Base-by-base conservation (phyloP, 176 grass and related monocot species). In the Oropetium thomaeum region DNA sequence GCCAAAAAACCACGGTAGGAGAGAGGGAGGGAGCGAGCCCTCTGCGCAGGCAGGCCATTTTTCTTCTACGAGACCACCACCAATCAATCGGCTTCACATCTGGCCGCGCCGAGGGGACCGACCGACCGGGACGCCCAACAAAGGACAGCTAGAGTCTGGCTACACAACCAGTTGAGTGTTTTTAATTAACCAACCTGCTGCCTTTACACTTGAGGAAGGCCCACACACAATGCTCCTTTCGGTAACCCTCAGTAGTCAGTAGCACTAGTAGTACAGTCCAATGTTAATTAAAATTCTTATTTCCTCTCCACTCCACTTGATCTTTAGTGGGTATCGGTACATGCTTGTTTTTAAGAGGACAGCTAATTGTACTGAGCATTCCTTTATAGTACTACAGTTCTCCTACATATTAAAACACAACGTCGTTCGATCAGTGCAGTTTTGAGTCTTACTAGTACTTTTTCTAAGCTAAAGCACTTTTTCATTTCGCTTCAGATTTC, bases 91-190 rank as follows among this genome's bases (percentile, higher is more conserved):
- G 52, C 48, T 39, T 59, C 72, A 0, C 55, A 62, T 61, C 73
- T 62, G 20, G 40, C 19, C 3, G 29, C 10, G 27, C 38, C 20
- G 54, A 34, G 80, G 80, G 52, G 62, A 67, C 80, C 79, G 17
- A 53, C 71, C 40, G 62, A 67, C 80, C 79, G 17, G 41, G 73
- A 76, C 74, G 1, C 64, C 64, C 38, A 45, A 37, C 51, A 33
- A 67, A 47, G 35, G 62, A 81, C 84, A 86, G 84, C 77, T 75
- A 33, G 43, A 58, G 47, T 70, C 43, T 45, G 75, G 44, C 19
- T 5, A 55, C 70, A 57, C 44, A 62, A 45, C 12, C 45, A 19
- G 37, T 70, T 80, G n/a, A n/a, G n/a, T n/a, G n/a, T n/a, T n/a
- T n/a, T n/a, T n/a, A n/a, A n/a, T n/a, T n/a, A n/a, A 74, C 60